Base-by-base conservation (phyloP, 352 stramenopile genomes). In the Globisporangium apiculatum region DNA sequence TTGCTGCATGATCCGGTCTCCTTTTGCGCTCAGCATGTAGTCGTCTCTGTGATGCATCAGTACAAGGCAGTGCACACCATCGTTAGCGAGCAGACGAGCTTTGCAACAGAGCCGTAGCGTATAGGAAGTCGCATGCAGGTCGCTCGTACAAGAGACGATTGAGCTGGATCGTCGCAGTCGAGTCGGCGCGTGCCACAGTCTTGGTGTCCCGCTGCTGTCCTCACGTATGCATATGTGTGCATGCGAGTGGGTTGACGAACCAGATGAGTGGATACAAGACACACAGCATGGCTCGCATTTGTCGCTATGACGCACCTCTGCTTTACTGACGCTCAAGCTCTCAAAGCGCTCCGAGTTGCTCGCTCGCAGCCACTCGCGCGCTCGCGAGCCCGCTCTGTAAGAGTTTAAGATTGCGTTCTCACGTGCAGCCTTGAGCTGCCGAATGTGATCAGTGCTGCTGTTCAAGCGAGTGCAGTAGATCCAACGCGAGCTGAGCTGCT, bases 1-100 rank as follows among this genome's bases (percentile, higher is more conserved):
- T 57, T 75, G 69, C 52, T 69, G 41, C 67, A 83, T 78, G 60
- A 83, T 73, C 8, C 37, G 51, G 36, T 86, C 71, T 7, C 73
- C 73, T 11, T 69, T 69, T 12, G 60, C 59, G 8, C 68, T 61
- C n/a, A 83, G 65, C 66, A 86, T 83, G 51, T 70, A 71, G 60
- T 86, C 71, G 47, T 69, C 69, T 8, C 75, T 85, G 55, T 18
- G 40, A 37, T 47, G 14, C 43, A 4, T 31, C 37, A 55, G 8
- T 5, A 17, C n/a, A 35, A 37, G 15, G 14, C 12, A 9, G 42
- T 17, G 4, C 12, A 47, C 3, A 15, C 42, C 6, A 15, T 42
- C 38, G 38, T 42, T 7, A 50, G 46, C 46, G 46, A 50, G 12
- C 14, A 35, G 6, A 35, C 11, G 48, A 5, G 0, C 6, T 9